Conservation (phyloP, 1,139 yeast genomes). For the Waltiozyma sp. region DNA sequence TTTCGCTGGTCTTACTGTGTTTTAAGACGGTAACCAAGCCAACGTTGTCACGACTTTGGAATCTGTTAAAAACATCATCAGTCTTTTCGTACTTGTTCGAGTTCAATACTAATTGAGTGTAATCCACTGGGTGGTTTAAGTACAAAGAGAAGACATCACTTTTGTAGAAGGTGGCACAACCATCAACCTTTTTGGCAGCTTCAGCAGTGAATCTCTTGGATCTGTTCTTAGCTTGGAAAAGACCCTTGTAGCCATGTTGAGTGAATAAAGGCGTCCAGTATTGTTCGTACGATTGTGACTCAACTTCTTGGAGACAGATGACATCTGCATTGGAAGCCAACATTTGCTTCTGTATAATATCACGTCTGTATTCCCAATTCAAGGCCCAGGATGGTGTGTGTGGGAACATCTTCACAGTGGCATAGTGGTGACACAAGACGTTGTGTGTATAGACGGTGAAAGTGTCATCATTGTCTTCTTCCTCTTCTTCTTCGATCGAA, state of each 20-base stretch:
- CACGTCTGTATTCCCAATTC: conserved; percentile 86
- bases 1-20: conserved; percentile 61
- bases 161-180: conserved; percentile 88
- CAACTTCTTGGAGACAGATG: conserved; percentile 91
- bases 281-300: conserved; percentile 74
- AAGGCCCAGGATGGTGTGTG: conserved; percentile 97
- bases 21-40: conserved; percentile 76
- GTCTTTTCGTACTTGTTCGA: conserved; percentile 86
- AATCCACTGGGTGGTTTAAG: conserved; percentile 71
- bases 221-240: conserved; percentile 80
- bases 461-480: conserved; percentile 22
- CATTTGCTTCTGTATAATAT: conserved; percentile 63
- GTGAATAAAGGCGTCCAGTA: conserved; percentile 73
- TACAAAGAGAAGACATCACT: conserved; percentile 55
- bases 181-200: conserved; percentile 88
- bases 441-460: conserved; percentile 84
- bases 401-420: conserved; percentile 83
- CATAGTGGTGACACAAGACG: conserved; percentile 91
- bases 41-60: conserved; percentile 90
- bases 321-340: conserved; percentile 58
- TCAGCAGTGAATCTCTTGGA: conserved; percentile 82
- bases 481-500: conserved; percentile 22
- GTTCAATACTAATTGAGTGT: conserved; percentile 78
- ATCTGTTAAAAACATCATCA: conserved; percentile 89
- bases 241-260: conserved; percentile 67